Evolutionary conservation across 331 rosid species (phyloP), one percentile per base, ranked within the genome.

Genomic region (Malus hybrid): DNA sequence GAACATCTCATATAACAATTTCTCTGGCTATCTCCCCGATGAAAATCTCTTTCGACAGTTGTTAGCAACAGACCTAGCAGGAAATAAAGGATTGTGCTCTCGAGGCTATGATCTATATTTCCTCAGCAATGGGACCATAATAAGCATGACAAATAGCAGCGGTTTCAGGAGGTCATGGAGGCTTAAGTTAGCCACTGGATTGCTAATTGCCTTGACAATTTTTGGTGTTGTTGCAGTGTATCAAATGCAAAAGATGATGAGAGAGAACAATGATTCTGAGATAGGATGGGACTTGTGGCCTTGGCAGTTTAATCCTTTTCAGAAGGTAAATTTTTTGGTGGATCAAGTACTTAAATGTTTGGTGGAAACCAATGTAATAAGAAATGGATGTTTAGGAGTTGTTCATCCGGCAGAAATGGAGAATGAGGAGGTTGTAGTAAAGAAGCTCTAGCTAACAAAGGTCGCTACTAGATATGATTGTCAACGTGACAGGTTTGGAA

Each of bases 221-320:
- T 79, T 86, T 27, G 97, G 97, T 54, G 69, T 80, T 46, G 16
- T 83, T 22, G 89, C 88, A 0, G 76, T 82, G 64, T 59, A 85
- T 63, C 85, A 91, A 57, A 82, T 87, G 10, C 80, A 85, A 81
- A 91, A 76, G 65, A 83, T 81, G 75, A 83, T 76, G 19, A 76
- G 75, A 56, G 90, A 85, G 14, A 97, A 87, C 70, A 87, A 80
- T 44, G 92, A 89, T 73, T 91, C 92, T 8, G 98, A 93, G 86
- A 73, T 86, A 55, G 92, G 96, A 71, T 83, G 86, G 39, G 89
- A 86, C 55, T 82, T 91, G 34, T 83, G 86, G 88, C 93, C 93
- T 67, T 91, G 98, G 97, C 88, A 89, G 61, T 89, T 91, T 85
- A 91, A 86, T 4, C 98, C 96, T 50, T 93, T 91, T 65, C 98